Conservation (phyloP, 2,329 filamentous ascomycete species). For the Monosporascus sp. region DNA sequence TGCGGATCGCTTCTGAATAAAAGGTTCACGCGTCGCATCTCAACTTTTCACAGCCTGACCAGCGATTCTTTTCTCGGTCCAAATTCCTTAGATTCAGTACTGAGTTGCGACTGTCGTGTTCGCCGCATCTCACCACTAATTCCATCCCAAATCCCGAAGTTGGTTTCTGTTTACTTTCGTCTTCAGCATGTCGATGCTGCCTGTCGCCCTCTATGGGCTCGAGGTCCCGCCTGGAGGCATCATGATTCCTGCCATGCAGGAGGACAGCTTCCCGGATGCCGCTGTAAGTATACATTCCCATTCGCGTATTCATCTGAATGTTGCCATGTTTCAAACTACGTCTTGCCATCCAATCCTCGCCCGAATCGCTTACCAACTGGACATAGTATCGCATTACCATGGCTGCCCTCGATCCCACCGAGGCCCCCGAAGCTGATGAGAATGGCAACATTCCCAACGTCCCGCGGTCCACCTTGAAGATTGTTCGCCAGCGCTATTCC, state of each 20-base stretch:
- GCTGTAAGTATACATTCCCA: conserved; percentile 56
- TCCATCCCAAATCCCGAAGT: not conserved
- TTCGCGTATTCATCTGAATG: no score
- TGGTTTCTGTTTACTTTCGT: not conserved
- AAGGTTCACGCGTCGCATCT: not conserved
- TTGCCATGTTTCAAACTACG: not conserved
- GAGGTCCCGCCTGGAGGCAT: conserved; percentile 82
- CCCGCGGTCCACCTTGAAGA: conserved; percentile 81
- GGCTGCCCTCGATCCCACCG: conserved; percentile 92
- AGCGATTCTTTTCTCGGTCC: not conserved
- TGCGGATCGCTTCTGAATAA: not conserved
- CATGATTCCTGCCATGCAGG: conserved; percentile 70
- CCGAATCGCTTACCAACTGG: not conserved
- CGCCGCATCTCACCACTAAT: not conserved
- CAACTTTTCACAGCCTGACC: not conserved
- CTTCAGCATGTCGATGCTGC: conserved; percentile 48
- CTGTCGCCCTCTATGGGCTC: conserved; percentile 85
- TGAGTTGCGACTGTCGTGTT: not conserved
- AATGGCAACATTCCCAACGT: conserved; percentile 55
- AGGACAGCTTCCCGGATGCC: conserved; percentile 60
- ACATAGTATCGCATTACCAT: conserved; percentile 91
- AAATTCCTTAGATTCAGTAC: not conserved
- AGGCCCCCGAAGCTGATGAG: conserved; percentile 61
- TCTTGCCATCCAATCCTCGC: not conserved
- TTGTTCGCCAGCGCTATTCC: conserved; percentile 68